Base-by-base conservation (phyloP, 148 eudicot species). In the Rhododendron ovatum region DNA sequence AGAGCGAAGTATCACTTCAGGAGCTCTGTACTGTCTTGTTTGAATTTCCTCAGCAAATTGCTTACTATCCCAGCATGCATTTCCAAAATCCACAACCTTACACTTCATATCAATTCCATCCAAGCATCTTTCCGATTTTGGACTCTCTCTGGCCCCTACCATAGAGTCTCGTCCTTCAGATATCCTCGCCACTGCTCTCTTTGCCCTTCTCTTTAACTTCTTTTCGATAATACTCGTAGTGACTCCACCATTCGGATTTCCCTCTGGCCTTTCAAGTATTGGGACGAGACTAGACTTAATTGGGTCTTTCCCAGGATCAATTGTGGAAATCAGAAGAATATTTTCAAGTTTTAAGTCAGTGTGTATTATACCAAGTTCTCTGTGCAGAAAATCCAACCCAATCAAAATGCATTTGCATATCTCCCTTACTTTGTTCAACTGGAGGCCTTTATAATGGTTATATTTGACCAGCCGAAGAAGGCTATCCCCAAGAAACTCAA, bases 401-500 rank as follows among this genome's bases (percentile, higher is more conserved):
- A 86, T 91, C 91, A 97, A 92, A 87, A 95, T 90, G 87, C 97
- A 95, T 89, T 85, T 93, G 90, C 99, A 95, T 84, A 97, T 94
- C 91, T 97, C 98, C 89, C 90, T 90, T 82, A 97, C 98, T 93
- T 87, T 94, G 61, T 93, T 91, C 90, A 97, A 83, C 71, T 89
- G 92, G 87, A 97, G 91, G 82, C 98, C 98, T 87, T 90, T 95
- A 89, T 97, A 95, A 59, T 91, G 96, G 80, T 94, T 95, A 86
- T 92, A 93, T 87, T 92, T 94, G 82, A 95, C 95, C 63, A 97
- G 87, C 74, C 93, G 94, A 30, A 97, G 95, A 78, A 97, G 90
- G 89, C 95, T 97, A 89, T 97, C 99, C 37, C 99, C 99, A 51
- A 97, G 98, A 90, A 95, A 95, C 88, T 97, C 99, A 61, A 97